Evolutionary conservation across 805 yeast species (phyloP).

Genomic region (Isabelozyma heimii): DNA sequence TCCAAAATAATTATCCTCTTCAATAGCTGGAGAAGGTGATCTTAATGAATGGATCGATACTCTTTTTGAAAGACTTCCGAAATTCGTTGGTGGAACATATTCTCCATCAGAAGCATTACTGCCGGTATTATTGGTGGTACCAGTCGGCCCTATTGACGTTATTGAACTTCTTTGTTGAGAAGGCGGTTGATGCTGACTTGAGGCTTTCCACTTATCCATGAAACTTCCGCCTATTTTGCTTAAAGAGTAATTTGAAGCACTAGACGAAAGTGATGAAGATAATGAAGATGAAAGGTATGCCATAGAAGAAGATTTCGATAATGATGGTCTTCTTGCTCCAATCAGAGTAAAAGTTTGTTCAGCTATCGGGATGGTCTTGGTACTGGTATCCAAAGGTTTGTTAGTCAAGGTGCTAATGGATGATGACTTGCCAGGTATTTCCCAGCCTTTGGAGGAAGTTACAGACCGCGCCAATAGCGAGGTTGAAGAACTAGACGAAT

Average conservation of each 20-base stretch:
- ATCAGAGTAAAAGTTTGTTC: constrained; percentile 8
- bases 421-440: constrained; percentile 32
- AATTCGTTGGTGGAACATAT: constrained; percentile 6
- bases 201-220: constrained; percentile 41
- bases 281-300: constrained; percentile 42
- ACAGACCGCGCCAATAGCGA: constrained; percentile 15
- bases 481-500: not conserved
- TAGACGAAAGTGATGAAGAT: constrained; percentile 33
- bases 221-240: constrained; percentile 42
- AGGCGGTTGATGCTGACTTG: not conserved
- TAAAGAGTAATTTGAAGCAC: constrained; percentile 38
- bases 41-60: constrained; percentile 28
- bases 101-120: constrained; percentile 5
- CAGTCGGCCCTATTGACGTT: not conserved
- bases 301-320: constrained; percentile 36
- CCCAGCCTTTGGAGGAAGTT: constrained; percentile 45
- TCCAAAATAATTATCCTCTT: constrained; percentile 17
- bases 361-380: constrained; percentile 19
- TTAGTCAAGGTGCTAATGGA: constrained; percentile 2
- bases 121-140: not conserved
- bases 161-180: not conserved
- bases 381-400: constrained; percentile 8
- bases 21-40: constrained; percentile 36
- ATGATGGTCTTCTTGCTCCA: constrained; percentile 23
- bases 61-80: constrained; percentile 17